Conservation (phyloP, 2,329 filamentous ascomycete genomes). For the Ceratocystis destructans region DNA sequence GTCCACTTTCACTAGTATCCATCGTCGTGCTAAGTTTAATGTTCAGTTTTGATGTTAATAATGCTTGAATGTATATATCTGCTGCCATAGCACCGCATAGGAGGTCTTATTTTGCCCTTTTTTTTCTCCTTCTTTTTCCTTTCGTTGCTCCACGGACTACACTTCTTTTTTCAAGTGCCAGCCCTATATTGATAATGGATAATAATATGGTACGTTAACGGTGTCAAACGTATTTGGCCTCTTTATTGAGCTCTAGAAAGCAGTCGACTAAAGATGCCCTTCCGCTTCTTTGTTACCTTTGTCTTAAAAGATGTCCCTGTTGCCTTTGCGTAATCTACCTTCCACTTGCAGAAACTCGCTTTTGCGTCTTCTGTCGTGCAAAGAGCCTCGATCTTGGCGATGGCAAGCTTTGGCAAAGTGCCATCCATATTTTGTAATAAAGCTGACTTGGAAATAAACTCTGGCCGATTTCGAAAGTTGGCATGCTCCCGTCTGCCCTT, state of each 20-base stretch:
- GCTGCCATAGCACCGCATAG: neutral
- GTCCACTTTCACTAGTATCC: neutral
- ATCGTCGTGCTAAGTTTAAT: neutral
- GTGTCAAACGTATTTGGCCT: neutral
- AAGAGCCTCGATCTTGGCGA: slow-evolving; percentile 16
- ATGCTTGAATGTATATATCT: neutral
- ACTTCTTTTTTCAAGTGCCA: neutral
- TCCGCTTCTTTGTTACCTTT: slow-evolving; percentile 14
- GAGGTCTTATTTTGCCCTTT: neutral
- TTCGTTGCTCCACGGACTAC: neutral
- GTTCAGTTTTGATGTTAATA: neutral
- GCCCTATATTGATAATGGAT: neutral
- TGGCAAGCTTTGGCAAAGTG: slow-evolving; percentile 13
- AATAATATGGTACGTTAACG: neutral
- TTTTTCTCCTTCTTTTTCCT: neutral
- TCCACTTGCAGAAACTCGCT: slow-evolving; percentile 14
- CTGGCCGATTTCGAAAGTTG: slow-evolving; percentile 14
- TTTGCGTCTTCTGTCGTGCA: slow-evolving; percentile 17
- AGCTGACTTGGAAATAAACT: slow-evolving; percentile 16
- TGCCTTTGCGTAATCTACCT: slow-evolving; percentile 9
- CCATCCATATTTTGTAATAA: slow-evolving; percentile 9
- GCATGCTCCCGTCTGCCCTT: slow-evolving; percentile 10
- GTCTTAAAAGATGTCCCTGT: slow-evolving; percentile 16
- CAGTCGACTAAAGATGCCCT: slow-evolving; percentile 14
- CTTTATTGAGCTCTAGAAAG: slow-evolving; percentile 11